Base-by-base conservation (phyloP, 352 stramenopile genomes). In the Pythium guiyangense region DNA sequence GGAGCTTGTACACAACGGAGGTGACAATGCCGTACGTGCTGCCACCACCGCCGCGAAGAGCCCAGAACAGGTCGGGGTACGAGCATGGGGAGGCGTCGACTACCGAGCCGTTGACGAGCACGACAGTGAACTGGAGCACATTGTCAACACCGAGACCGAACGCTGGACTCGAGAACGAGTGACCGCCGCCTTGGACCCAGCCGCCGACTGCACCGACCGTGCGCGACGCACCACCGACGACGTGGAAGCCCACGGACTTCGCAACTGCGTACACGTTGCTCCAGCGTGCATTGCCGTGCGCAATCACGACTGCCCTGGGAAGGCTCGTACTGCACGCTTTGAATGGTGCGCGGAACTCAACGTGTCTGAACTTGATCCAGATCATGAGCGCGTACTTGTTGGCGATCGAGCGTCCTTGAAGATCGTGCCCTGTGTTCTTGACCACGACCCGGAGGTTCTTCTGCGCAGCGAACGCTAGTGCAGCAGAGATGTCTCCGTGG, bases 331-430 rank as follows among this genome's bases (percentile, higher is more conserved):
- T 2, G 14, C 49, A 54, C 22, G 49, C 49, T 11, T 45, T 46
- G 35, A 25, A 46, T 8, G 45, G 15, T 9, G 15, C 9, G n/a
- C 10, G 20, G 25, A 20, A 42, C 39, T 39, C n/a, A 8, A 49
- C n/a, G n/a, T n/a, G n/a, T 1, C 3, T 29, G 39, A 42, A 49
- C 12, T 42, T 17, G 39, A 49, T 22, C 39, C 52, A 57, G 22
- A 57, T 57, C 52, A 57, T 57, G 52, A 57, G 52, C 27, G 52
- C 52, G 52, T 57, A 47, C 52, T 57, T 57, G 52, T 27, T 39
- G 8, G 25, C 52, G 12, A 57, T 42, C 52, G 52, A 57, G 42
- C 52, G 52, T 1, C 52, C 52, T 27, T 57, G 52, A 9, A 35
- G 52, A 22, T 57, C 52, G 39, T 29, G 39, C 0, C 52, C 52